These are phyloP conservation scores for Heliamphora pulchella DNA, from an alignment of 179 eudicot species.

Conservation along the genomic window DNA sequence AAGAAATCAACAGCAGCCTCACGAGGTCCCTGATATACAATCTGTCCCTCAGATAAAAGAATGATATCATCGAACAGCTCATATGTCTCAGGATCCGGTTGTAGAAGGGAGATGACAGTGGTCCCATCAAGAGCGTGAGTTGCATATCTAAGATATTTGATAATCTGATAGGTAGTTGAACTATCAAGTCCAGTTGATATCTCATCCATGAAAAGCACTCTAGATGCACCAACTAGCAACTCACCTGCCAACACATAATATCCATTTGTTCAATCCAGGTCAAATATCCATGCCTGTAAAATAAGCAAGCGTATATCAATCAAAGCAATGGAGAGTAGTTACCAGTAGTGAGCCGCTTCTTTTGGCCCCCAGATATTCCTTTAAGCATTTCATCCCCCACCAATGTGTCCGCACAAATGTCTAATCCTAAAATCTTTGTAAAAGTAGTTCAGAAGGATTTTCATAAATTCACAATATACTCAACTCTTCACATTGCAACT, in stretches of 20 bases:
- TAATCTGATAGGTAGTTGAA: conserved; percentile 73
- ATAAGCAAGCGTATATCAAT: not conserved
- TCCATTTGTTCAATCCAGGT: not conserved
- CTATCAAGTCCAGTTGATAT: conserved; percentile 83
- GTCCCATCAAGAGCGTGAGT: conserved; percentile 56
- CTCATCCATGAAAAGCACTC: conserved; percentile 74
- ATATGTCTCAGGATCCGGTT: conserved; percentile 71
- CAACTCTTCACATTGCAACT: not conserved
- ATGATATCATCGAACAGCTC: conserved; percentile 71
- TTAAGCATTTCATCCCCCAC: conserved; percentile 88
- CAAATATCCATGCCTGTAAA: not conserved
- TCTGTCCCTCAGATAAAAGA: conserved; percentile 65
- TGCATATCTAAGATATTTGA: conserved; percentile 61
- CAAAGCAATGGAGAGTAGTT: conserved; percentile 14
- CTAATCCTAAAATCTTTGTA: conserved; percentile 72
- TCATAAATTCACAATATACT: not conserved
- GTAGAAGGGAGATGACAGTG: conserved; percentile 58
- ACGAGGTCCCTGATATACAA: conserved; percentile 74
- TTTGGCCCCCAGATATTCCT: conserved; percentile 89
- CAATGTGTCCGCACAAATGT: conserved; percentile 67
- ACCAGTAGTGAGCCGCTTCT: conserved; percentile 83
- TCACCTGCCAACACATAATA: conserved; percentile 41
- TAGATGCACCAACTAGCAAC: conserved; percentile 57
- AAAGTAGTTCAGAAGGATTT: conserved; percentile 24
- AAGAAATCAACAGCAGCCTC: conserved; percentile 59